phyloP scores from a whole-genome alignment of 805 yeast genomes.

The Metschnikowia cubensis region DNA sequence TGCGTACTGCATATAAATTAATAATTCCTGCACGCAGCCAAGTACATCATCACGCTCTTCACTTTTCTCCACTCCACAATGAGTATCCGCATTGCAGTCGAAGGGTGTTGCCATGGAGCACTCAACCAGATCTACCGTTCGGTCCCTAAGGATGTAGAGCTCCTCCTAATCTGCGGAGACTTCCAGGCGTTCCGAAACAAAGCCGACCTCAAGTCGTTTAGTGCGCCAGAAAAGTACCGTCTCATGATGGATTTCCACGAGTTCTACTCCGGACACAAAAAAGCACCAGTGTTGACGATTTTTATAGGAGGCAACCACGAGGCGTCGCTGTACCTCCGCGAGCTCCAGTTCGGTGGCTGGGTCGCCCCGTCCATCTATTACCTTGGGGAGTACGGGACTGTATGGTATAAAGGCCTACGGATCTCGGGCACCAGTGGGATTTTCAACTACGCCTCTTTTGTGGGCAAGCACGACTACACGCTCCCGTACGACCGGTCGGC shows the following conservation, averaged over 20 bases:
- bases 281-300: slow-evolving; percentile 73
- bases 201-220: slow-evolving; percentile 63
- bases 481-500: slow-evolving; percentile 48
- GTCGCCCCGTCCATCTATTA: slow-evolving; percentile 85
- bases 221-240: slow-evolving; percentile 77
- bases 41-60: neutral
- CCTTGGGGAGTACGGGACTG: slow-evolving; percentile 70
- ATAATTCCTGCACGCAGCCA: too few species aligned
- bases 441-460: slow-evolving; percentile 44
- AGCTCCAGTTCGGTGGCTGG: slow-evolving; percentile 85
- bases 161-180: slow-evolving; percentile 82
- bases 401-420: slow-evolving; percentile 71
- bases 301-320: slow-evolving; percentile 97
- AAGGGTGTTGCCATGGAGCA: slow-evolving; percentile 90
- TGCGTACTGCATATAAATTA: neutral
- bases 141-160: slow-evolving; percentile 20
- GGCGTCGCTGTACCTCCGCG: slow-evolving; percentile 70
- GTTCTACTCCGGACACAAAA: slow-evolving; percentile 56
- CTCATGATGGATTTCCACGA: slow-evolving; percentile 73
- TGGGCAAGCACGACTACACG: slow-evolving; percentile 9
- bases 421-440: slow-evolving; percentile 88
- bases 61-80: neutral
- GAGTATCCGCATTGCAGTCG: slow-evolving; percentile 54
- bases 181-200: slow-evolving; percentile 73
- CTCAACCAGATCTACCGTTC: slow-evolving; percentile 52